Evolutionary conservation across 257 asterid species (phyloP).

Genomic region (Solanum habrochaites): DNA sequence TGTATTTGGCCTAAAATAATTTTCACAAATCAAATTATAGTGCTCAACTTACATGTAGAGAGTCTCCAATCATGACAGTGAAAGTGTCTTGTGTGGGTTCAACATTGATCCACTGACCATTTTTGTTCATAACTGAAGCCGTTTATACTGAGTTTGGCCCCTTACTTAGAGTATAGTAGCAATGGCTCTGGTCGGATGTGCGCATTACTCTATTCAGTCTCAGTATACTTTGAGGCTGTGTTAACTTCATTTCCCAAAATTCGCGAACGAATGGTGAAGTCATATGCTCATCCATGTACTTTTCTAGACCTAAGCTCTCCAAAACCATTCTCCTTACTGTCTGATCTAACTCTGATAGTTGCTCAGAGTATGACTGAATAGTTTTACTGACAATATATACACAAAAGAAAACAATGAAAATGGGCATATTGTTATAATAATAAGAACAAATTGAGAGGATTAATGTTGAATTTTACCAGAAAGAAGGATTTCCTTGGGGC

Average conservation of each 20-base stretch:
- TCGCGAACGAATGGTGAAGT: constrained; percentile 27
- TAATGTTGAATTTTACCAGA: constrained; percentile 17
- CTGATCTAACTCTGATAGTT: constrained; percentile 29
- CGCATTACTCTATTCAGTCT: constrained; percentile 13
- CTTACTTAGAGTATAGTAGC: constrained; percentile 25
- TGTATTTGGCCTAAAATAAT: too few species aligned
- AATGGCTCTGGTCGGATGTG: constrained; percentile 37
- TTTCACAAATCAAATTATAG: background rate
- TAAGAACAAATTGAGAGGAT: too few species aligned
- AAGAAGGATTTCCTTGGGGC: constrained; percentile 44
- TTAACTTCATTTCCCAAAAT: constrained; percentile 42
- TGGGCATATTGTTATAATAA: too few species aligned
- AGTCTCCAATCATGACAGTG: constrained; percentile 36
- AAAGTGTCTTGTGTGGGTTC: constrained; percentile 26
- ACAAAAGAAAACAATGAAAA: too few species aligned
- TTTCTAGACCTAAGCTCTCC: constrained; percentile 31
- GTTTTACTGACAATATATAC: constrained; percentile 13
- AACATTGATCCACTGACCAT: constrained; percentile 33
- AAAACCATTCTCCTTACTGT: constrained; percentile 30
- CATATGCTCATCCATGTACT: constrained; percentile 38
- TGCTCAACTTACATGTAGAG: constrained; percentile 14
- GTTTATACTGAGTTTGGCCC: constrained; percentile 13
- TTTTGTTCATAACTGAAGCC: constrained; percentile 36
- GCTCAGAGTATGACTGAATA: constrained; percentile 10
- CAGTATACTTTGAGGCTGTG: constrained; percentile 16